phyloP scores from a whole-genome alignment of 176 grass and related monocot species.

The Zoysia pacifica region DNA sequence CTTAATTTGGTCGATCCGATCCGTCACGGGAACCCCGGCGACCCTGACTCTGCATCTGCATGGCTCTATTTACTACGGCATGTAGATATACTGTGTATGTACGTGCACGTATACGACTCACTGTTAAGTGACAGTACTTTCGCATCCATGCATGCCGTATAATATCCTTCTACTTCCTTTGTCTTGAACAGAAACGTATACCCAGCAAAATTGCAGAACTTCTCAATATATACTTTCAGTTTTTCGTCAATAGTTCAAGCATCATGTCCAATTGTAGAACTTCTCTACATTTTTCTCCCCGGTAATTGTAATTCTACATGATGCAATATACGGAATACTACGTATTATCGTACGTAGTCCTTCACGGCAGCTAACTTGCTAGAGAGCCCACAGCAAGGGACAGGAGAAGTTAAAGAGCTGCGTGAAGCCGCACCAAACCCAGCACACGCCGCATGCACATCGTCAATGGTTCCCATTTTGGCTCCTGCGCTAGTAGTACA shows the following conservation, averaged over 20 bases:
- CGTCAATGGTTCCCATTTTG: background rate
- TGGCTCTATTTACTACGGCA: background rate
- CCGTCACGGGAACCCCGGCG: slow-evolving; percentile 19
- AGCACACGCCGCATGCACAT: background rate
- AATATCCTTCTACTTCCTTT: background rate
- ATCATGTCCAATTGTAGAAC: too few species aligned
- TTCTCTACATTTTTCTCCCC: background rate
- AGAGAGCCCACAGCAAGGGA: background rate
- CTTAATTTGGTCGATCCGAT: background rate
- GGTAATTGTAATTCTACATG: background rate
- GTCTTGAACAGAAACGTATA: background rate
- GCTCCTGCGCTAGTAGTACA: background rate
- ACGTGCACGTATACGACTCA: background rate
- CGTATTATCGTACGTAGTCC: too few species aligned
- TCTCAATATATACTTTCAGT: too few species aligned
- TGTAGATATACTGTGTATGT: too few species aligned
- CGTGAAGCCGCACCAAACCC: background rate
- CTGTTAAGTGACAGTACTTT: background rate
- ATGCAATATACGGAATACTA: background rate
- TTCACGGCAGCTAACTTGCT: too few species aligned
- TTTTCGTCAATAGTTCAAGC: too few species aligned
- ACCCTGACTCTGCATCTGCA: background rate
- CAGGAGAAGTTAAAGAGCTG: slow-evolving; percentile 4
- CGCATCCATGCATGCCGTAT: background rate
- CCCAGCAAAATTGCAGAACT: too few species aligned